A percentile compares a stretch with the other conserved stretches of the same genome.
Evolutionary conservation across 2,329 filamentous ascomycete species (phyloP).

Genomic region (Stylonectria norvegica): DNA sequence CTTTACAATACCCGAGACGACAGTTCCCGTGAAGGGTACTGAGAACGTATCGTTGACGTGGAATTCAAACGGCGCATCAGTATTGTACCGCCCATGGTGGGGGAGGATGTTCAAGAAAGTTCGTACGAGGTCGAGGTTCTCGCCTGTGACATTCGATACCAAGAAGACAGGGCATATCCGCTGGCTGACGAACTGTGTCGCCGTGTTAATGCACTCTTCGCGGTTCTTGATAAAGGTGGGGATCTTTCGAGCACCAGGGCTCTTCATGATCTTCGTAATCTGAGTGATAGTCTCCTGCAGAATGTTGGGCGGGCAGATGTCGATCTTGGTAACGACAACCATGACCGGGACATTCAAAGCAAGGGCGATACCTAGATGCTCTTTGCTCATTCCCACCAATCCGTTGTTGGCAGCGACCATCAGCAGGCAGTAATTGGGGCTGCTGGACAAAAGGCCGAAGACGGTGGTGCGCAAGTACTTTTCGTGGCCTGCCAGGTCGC

Average conservation of each 20-base stretch:
- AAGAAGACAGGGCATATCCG: slow-evolving; percentile 97
- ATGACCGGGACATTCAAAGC: slow-evolving; percentile 96
- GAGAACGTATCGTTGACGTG: slow-evolving; percentile 97
- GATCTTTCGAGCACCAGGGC: slow-evolving; percentile 88
- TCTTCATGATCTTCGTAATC: slow-evolving; percentile 89
- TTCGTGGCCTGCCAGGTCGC: slow-evolving; percentile 92
- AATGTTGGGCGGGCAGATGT: slow-evolving; percentile 95
- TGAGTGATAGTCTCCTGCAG: slow-evolving; percentile 90
- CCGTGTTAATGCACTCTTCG: slow-evolving; percentile 91
- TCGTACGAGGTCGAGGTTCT: slow-evolving; percentile 84
- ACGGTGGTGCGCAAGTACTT: slow-evolving; percentile 93
- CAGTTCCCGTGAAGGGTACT: slow-evolving; percentile 93
- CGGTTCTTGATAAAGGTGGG: slow-evolving; percentile 91
- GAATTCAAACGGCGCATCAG: slow-evolving; percentile 86
- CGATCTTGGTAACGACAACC: slow-evolving; percentile 97
- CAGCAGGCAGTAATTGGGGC: slow-evolving; percentile 93
- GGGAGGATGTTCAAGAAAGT: slow-evolving; percentile 94
- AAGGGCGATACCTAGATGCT: slow-evolving; percentile 91
- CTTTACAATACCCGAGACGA: slow-evolving; percentile 91
- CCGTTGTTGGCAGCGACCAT: slow-evolving; percentile 99
- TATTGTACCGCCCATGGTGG: slow-evolving; percentile 89
- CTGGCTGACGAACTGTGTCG: slow-evolving; percentile 91
- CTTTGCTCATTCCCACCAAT: slow-evolving; percentile 95
- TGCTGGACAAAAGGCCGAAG: slow-evolving; percentile 89
- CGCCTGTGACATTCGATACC: slow-evolving; percentile 94